Conservation (phyloP, 192 early-diverging fungal genomes). For the Linnemannia zychae region DNA sequence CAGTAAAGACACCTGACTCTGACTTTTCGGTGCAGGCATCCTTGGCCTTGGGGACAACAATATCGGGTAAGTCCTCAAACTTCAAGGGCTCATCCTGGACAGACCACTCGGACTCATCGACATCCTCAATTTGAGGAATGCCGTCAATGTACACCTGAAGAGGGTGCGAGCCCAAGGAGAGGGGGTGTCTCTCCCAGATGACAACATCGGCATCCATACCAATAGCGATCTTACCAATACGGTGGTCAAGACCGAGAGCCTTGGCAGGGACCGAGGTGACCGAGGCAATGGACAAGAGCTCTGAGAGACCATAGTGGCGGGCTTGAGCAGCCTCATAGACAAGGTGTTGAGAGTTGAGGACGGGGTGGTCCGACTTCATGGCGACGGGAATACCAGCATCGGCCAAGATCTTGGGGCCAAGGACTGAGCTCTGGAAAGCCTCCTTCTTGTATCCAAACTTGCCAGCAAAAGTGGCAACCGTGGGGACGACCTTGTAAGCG, state of each 20-base stretch:
- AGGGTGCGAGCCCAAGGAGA: slow-evolving; percentile 78
- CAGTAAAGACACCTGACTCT: slow-evolving; percentile 42
- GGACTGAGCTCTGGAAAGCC: slow-evolving; percentile 75
- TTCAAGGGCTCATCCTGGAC: slow-evolving; percentile 27
- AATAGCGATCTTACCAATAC: slow-evolving; percentile 72
- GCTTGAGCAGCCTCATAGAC: slow-evolving; percentile 83
- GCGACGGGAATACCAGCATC: slow-evolving; percentile 81
- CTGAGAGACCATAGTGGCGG: slow-evolving; percentile 76
- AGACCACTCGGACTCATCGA: slow-evolving; percentile 20
- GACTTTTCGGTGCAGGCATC: slow-evolving; percentile 19
- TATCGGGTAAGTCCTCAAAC: slow-evolving; percentile 26
- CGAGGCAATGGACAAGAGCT: slow-evolving; percentile 68
- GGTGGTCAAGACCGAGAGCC: slow-evolving; percentile 73
- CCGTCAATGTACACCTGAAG: slow-evolving; percentile 84
- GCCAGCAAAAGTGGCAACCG: slow-evolving; percentile 79
- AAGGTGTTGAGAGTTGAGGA: slow-evolving; percentile 80
- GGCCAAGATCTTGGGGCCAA: slow-evolving; percentile 69
- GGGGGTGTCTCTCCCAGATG: slow-evolving; percentile 81
- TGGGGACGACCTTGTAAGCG: slow-evolving; percentile 69
- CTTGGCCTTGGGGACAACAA: slow-evolving; percentile 45
- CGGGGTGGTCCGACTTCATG: slow-evolving; percentile 85
- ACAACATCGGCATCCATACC: slow-evolving; percentile 89
- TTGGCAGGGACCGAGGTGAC: slow-evolving; percentile 82
- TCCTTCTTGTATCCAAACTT: slow-evolving; percentile 83
- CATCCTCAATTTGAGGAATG: slow-evolving; percentile 66